Evolutionary conservation across 768 basidiomycete genomes (phyloP).

Genomic region (Melanogaster broomeanus): DNA sequence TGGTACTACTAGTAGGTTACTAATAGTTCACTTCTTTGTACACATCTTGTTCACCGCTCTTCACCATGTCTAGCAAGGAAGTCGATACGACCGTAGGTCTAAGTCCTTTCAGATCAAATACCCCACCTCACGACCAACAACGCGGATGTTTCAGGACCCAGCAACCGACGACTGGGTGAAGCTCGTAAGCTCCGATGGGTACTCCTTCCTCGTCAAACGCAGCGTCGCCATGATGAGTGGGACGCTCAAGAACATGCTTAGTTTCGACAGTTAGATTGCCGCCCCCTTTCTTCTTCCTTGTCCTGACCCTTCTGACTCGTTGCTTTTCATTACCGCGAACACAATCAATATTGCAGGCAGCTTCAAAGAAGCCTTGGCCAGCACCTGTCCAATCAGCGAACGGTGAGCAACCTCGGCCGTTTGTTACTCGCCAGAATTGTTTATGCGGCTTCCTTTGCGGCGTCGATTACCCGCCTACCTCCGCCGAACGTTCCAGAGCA

Average conservation of each 20-base stretch:
- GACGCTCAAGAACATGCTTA: conserved; percentile 81
- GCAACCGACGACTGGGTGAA: conserved; percentile 65
- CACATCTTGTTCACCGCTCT: neutral
- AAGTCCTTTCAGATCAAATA: neutral
- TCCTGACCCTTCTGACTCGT: conserved; percentile 7
- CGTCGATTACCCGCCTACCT: neutral
- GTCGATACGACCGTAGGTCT: conserved; percentile 19
- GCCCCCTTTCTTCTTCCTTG: conserved; percentile 8
- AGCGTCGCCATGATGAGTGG: conserved; percentile 78
- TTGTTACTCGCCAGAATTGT: neutral
- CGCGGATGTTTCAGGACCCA: neutral
- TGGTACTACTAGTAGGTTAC: too few relatives aligned
- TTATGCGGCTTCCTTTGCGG: neutral
- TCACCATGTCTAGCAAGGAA: conserved; percentile 19
- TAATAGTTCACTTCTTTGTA: too few relatives aligned
- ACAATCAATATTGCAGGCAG: conserved; percentile 52
- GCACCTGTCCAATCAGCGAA: conserved; percentile 68
- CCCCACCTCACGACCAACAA: neutral
- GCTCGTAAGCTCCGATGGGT: conserved; percentile 77
- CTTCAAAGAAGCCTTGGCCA: conserved; percentile 74
- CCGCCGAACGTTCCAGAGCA: conserved; percentile 39
- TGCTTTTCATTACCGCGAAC: conserved; percentile 8
- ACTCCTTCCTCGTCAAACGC: conserved; percentile 74
- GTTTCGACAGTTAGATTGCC: conserved; percentile 57
- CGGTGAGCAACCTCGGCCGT: conserved; percentile 47